Conservation (phyloP, 2,329 filamentous ascomycete genomes). For the Fusarium sacchari region DNA sequence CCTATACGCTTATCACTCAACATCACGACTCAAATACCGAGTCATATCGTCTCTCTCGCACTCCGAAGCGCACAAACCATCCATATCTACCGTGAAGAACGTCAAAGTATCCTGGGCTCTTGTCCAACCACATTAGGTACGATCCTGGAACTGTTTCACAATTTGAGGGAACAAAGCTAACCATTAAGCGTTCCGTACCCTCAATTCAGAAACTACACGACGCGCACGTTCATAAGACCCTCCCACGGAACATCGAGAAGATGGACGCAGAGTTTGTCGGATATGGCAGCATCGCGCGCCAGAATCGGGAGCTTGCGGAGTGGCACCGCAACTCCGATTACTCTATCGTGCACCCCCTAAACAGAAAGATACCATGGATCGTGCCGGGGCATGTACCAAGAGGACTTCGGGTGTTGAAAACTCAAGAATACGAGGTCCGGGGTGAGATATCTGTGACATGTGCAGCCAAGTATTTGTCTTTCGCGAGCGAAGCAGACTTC, state of each 20-base stretch:
- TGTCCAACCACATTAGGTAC: rapidly evolving
- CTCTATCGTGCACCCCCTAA: not conserved
- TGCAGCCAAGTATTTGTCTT: not conserved
- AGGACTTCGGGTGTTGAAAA: not conserved
- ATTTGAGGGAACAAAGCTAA: rapidly evolving
- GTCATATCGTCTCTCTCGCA: not conserved
- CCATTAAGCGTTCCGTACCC: rapidly evolving
- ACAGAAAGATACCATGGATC: rapidly evolving
- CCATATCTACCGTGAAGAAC: not conserved
- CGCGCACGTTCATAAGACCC: rapidly evolving
- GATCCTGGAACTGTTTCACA: rapidly evolving
- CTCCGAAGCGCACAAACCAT: not conserved
- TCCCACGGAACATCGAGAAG: rapidly evolving
- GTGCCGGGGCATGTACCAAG: rapidly evolving
- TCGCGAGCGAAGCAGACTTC: not conserved
- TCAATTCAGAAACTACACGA: not conserved
- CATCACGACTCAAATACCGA: rapidly evolving
- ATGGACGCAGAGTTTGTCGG: rapidly evolving
- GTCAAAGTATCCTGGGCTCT: rapidly evolving
- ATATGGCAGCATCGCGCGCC: not conserved
- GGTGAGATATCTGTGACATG: not conserved
- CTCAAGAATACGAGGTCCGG: not conserved
- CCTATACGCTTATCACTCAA: rapidly evolving
- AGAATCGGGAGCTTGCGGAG: not conserved
- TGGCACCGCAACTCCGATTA: not conserved